Conservation (phyloP, 2,329 filamentous ascomycete species). For the Thelonectria blattea region DNA sequence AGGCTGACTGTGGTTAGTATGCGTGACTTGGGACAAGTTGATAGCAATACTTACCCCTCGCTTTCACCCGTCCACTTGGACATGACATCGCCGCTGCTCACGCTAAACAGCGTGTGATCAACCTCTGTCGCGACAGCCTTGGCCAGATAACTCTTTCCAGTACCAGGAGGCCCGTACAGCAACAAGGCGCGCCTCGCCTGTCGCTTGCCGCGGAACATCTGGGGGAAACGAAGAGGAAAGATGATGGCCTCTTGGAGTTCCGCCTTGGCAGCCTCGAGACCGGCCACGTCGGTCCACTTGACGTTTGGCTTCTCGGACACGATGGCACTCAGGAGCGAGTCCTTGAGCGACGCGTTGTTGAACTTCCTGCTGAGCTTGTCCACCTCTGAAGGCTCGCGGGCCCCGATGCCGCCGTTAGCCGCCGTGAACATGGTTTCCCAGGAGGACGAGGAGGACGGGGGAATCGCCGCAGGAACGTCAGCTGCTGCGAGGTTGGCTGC, state of each 20-base stretch:
- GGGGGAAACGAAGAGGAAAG: constrained; percentile 20
- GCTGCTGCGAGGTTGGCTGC: neutral
- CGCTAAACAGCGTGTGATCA: constrained; percentile 13
- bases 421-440: neutral
- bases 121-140: constrained; percentile 22
- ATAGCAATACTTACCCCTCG: constrained; percentile 5
- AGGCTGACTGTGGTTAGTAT: constrained; percentile 6
- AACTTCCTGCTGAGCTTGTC: constrained; percentile 16
- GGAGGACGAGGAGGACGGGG: neutral
- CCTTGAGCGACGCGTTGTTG: constrained; percentile 14
- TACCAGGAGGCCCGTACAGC: constrained; percentile 18
- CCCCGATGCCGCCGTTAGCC: neutral
- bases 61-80: constrained; percentile 18
- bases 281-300: constrained; percentile 20
- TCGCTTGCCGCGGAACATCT: constrained; percentile 21
- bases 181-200: constrained; percentile 13
- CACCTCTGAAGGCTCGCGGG: neutral
- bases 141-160: constrained; percentile 21
- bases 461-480: neutral
- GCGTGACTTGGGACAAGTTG: too few species aligned
- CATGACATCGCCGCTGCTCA: constrained; percentile 17
- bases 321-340: constrained; percentile 12
- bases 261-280: constrained; percentile 15
- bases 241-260: constrained; percentile 23
- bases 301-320: constrained; percentile 19